Evolutionary conservation across 139 green algal genomes (phyloP).

Genomic region (Chlorella sp.): DNA sequence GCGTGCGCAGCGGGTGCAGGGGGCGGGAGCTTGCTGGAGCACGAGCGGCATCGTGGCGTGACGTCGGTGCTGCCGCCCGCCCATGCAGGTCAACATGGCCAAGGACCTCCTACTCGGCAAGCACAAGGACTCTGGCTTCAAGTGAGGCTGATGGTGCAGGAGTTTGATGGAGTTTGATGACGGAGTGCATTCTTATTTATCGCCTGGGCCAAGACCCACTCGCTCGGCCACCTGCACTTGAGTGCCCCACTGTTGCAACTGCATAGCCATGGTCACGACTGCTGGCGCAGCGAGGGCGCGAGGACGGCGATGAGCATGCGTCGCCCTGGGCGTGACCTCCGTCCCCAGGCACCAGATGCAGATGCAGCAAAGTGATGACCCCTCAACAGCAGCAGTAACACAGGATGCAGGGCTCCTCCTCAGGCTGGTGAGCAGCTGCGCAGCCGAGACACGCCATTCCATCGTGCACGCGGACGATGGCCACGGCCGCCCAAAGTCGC

Average conservation of each 20-base stretch:
- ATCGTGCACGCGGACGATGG: background rate
- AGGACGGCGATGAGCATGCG: background rate
- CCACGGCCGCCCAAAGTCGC: too few species aligned
- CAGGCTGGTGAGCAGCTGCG: background rate
- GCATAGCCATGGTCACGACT: too few species aligned
- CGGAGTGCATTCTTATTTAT: too few species aligned
- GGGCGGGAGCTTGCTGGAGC: too few species aligned
- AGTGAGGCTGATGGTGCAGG: background rate
- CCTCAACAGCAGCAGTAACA: too few species aligned
- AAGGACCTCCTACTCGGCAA: background rate
- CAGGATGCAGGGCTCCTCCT: background rate
- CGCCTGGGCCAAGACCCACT: too few species aligned
- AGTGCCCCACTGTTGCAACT: too few species aligned
- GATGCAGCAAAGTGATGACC: too few species aligned
- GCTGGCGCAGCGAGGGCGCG: background rate
- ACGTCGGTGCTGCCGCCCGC: background rate
- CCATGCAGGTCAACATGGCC: background rate
- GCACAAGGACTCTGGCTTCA: background rate
- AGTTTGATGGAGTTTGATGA: background rate
- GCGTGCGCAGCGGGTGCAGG: too few species aligned
- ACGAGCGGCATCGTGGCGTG: too few species aligned
- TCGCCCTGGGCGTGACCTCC: background rate
- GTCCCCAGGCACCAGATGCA: too few species aligned
- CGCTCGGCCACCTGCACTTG: too few species aligned
- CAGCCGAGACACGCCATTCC: background rate